These are phyloP conservation scores for Collybiopsis luxurians DNA, from an alignment of 768 basidiomycete species.

Conservation along the genomic window DNA sequence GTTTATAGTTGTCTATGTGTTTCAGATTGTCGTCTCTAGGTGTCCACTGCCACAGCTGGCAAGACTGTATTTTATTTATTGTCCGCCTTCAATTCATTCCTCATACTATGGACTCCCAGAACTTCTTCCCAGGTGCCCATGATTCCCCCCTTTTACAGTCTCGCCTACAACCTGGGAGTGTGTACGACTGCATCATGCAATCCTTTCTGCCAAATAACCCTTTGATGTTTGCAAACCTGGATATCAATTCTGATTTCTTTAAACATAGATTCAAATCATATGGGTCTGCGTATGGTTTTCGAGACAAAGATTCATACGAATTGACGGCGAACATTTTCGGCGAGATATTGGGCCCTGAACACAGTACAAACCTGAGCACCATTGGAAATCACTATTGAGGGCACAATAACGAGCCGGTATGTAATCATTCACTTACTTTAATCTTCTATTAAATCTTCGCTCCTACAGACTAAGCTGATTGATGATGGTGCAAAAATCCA, in stretches of 20 bases:
- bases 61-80: no score
- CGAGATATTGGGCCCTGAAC: not conserved
- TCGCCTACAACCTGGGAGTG: not conserved
- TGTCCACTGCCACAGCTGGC: no score
- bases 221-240: not conserved
- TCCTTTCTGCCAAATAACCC: not conserved
- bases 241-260: not conserved
- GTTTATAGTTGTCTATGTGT: no score
- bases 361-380: not conserved
- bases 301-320: not conserved
- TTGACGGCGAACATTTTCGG: not conserved
- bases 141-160: no score
- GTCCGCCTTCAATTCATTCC: no score
- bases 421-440: not conserved
- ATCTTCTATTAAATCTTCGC: not conserved
- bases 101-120: no score
- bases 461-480: not conserved
- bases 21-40: no score
- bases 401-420: not conserved
- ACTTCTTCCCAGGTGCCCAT: no score
- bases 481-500: not conserved
- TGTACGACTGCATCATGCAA: not conserved
- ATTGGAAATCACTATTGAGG: not conserved
- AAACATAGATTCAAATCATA: not conserved
- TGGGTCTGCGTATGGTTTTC: not conserved